A percentile compares a stretch with the other conserved stretches of the same genome.
These are phyloP conservation scores for Rhizopogon sp. DNA, from an alignment of 768 basidiomycete genomes.

Conservation along the genomic window DNA sequence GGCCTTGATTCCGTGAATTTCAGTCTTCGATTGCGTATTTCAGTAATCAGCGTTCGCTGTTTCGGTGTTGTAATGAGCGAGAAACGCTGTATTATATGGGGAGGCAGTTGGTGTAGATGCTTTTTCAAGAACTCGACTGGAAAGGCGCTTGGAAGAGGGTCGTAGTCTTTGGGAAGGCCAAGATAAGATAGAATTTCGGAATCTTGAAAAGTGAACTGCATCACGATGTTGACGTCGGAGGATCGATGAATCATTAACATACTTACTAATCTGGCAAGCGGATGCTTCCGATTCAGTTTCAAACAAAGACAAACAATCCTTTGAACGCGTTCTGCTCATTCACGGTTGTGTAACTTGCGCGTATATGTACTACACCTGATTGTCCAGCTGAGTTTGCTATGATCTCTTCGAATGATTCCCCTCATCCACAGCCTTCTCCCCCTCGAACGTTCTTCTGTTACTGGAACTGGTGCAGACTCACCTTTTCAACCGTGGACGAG, in stretches of 20 bases:
- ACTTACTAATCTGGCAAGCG: neutral
- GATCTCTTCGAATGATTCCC: neutral
- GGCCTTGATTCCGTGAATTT: conserved; percentile 55
- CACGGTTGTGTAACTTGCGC: neutral
- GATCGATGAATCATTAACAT: neutral
- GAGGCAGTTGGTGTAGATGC: conserved; percentile 62
- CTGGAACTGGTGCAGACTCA: conserved; percentile 50
- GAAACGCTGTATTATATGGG: conserved; percentile 47
- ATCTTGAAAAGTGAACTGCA: conserved; percentile 13
- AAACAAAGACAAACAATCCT: conserved; percentile 18
- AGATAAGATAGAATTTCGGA: conserved; percentile 42
- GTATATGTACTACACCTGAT: neutral
- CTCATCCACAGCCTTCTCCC: conserved; percentile 3
- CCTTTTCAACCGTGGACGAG: conserved; percentile 32
- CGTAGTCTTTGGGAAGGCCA: conserved; percentile 51
- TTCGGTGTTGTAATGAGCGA: conserved; percentile 47
- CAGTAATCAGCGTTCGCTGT: conserved; percentile 56
- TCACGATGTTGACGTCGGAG: neutral
- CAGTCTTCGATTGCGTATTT: conserved; percentile 70
- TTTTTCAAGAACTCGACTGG: conserved; percentile 61
- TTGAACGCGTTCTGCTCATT: neutral
- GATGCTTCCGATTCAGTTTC: conserved; percentile 7
- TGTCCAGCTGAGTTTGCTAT: neutral
- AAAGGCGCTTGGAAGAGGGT: conserved; percentile 51
- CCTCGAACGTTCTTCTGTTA: conserved; percentile 33